Percentiles rank a stretch among this genome's conserved stretches.
Conservation (phyloP, 2,329 filamentous ascomycete genomes). For the Penicillium sp. region DNA sequence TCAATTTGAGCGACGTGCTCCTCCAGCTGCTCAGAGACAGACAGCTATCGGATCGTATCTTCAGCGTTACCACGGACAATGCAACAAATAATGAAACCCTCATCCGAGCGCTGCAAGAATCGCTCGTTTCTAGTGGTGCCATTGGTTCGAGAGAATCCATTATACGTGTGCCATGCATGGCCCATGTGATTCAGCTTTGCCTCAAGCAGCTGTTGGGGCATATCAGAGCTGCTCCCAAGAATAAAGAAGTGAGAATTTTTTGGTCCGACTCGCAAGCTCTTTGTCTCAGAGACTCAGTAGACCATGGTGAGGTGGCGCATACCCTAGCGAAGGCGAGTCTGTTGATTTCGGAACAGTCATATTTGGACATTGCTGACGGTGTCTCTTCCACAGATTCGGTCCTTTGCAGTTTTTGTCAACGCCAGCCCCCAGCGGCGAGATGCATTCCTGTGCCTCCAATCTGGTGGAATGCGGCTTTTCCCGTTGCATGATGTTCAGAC, state of each 20-base stretch:
- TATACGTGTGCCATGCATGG: constrained; percentile 4
- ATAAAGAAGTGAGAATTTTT: constrained; percentile 6
- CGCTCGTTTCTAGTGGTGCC: constrained; percentile 1
- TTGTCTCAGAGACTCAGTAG: not conserved
- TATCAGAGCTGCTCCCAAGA: constrained; percentile 5
- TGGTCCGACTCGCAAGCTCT: constrained; percentile 4
- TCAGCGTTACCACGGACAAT: not conserved
- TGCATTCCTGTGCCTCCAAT: constrained; percentile 5
- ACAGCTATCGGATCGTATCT: constrained; percentile 1
- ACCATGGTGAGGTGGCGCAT: constrained; percentile 2
- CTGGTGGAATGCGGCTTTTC: not conserved
- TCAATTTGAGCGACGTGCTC: not conserved
- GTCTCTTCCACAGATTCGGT: too few relatives aligned
- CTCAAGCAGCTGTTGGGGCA: constrained; percentile 3
- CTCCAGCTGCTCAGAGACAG: constrained; percentile 2
- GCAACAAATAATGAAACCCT: not conserved
- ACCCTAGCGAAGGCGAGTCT: constrained; percentile 2
- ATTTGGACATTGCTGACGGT: not conserved
- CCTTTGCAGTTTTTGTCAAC: constrained; percentile 8
- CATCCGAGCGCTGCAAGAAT: constrained; percentile 3
- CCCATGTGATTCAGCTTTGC: constrained; percentile 4
- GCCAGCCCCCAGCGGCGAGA: constrained; percentile 3
- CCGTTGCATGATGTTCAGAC: constrained; percentile 1
- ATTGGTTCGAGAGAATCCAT: constrained; percentile 4
- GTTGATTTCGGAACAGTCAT: not conserved